phyloP scores from a whole-genome alignment of 495 filamentous ascomycete species.

The Penicillium coprophilum region DNA sequence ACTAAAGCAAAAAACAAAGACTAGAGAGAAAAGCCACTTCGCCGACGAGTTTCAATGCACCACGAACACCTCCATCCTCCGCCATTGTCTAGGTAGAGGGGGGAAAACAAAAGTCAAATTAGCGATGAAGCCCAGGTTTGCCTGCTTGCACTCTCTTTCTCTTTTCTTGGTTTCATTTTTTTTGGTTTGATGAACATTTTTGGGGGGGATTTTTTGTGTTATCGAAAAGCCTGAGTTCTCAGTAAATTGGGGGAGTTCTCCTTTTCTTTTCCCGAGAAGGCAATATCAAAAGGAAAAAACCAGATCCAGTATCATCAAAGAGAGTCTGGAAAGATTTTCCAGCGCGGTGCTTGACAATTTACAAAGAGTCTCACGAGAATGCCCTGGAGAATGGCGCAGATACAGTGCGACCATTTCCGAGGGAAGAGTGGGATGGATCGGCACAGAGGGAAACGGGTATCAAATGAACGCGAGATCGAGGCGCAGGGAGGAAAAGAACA shows the following conservation, averaged over 20 bases:
- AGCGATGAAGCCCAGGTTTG: conserved; percentile 37
- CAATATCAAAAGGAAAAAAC: conserved; percentile 14
- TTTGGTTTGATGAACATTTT: conserved; percentile 13
- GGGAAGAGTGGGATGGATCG: conserved; percentile 26
- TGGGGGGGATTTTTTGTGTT: conserved; percentile 18
- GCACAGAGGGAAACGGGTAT: conserved; percentile 43
- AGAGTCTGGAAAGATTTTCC: conserved; percentile 6
- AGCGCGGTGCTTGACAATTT: conserved; percentile 25
- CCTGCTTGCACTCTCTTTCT: conserved; percentile 37
- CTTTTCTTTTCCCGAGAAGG: conserved; percentile 15
- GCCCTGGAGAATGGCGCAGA: conserved; percentile 9
- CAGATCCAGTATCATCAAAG: conserved; percentile 19
- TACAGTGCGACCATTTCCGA: conserved; percentile 9
- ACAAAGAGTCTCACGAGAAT: conserved; percentile 25
- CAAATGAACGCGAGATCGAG: conserved; percentile 42
- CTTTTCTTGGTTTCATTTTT: conserved; percentile 31
- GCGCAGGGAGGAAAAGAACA: conserved; percentile 28
- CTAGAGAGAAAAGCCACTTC: conserved; percentile 27
- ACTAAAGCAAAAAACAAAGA: conserved; percentile 26
- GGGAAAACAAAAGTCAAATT: conserved; percentile 35
- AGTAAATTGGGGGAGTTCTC: conserved; percentile 14
- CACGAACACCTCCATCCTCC: conserved; percentile 50
- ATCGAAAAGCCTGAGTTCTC: conserved; percentile 8
- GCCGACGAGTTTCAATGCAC: conserved; percentile 40
- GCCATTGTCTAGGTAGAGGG: conserved; percentile 42